Percentiles rank a stretch among this genome's conserved stretches.
Conservation (phyloP, 495 filamentous ascomycete species). For the Penicillium macrosclerotiorum region DNA sequence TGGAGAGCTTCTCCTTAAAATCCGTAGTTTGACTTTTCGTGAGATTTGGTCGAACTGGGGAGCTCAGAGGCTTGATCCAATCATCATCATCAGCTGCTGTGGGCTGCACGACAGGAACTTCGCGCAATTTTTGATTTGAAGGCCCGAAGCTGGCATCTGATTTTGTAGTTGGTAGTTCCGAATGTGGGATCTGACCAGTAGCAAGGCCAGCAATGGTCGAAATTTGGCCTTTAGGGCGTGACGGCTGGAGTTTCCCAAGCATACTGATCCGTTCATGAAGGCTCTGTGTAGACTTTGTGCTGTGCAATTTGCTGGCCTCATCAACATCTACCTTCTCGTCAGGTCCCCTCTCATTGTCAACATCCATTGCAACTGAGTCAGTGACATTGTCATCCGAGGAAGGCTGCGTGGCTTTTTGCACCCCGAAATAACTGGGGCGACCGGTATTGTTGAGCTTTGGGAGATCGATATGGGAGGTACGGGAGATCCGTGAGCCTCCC, state of each 20-base stretch:
- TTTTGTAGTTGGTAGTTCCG: slow-evolving; percentile 51
- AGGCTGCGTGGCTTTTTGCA: slow-evolving; percentile 34
- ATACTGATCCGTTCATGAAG: slow-evolving; percentile 92
- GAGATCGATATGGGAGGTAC: slow-evolving; percentile 77
- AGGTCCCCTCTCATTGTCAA: slow-evolving; percentile 51
- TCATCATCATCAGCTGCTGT: slow-evolving; percentile 69
- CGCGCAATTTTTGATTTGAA: slow-evolving; percentile 26
- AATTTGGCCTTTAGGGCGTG: slow-evolving; percentile 70
- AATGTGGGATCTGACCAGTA: slow-evolving; percentile 47
- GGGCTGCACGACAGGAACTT: slow-evolving; percentile 21
- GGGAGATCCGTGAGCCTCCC: slow-evolving; percentile 65
- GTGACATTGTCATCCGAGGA: slow-evolving; percentile 35
- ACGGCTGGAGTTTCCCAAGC: slow-evolving; percentile 76
- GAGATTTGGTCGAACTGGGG: slow-evolving; percentile 45
- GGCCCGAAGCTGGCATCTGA: slow-evolving; percentile 29
- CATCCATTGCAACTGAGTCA: slow-evolving; percentile 55
- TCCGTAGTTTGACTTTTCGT: slow-evolving; percentile 58
- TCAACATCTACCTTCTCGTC: slow-evolving; percentile 35
- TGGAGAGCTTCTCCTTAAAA: slow-evolving; percentile 53
- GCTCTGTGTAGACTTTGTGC: slow-evolving; percentile 85
- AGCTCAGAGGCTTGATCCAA: slow-evolving; percentile 70
- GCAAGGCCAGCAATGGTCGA: slow-evolving; percentile 43
- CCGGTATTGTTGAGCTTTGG: slow-evolving; percentile 41
- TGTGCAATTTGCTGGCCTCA: slow-evolving; percentile 59
- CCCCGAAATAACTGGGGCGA: slow-evolving; percentile 47